Base-by-base conservation (phyloP, 176 grass and related monocot species). In the Cymbopogon citratus region DNA sequence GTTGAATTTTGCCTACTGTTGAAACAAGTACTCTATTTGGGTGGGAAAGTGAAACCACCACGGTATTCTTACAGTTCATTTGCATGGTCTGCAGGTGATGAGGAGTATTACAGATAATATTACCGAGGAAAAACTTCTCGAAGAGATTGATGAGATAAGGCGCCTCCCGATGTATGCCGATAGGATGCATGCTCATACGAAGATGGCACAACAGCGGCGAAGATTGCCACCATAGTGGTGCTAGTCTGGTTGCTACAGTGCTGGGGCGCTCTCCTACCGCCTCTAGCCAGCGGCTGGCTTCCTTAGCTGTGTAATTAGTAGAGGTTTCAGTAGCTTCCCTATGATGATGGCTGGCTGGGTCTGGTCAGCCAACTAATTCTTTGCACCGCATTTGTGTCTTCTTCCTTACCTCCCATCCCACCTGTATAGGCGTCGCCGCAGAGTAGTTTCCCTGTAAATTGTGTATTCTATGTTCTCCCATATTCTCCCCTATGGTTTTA, bases 41-140 rank as follows among this genome's bases (percentile, higher is more conserved):
- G 33, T 74, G 44, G 73, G 33, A 66, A 57, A 5, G 35, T 9
- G 21, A 39, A 25, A 25, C 16, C 57, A 51, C 3, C 49, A 6
- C 27, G 21, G 7, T 68, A 16, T 67, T 69, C 16, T 85, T 7
- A 84, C 40, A 23, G 28, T 34, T 73, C 61, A 34, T 52, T 24
- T 80, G 23, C 6, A 14, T 76, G 24, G 15, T 52, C 3, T 80
- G 6, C 28, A 97, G 91, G 94, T 97, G 10, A 91, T 97, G 91
- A 91, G 91, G 75, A 97, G 94, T 29, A 97, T 97, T 62, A 83
- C 88, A 9, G 91, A 97, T 74, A 97, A 97, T 35, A 97, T 93
- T 23, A 97, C 91, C 0, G 89, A 92, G 84, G 90, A 92, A 57
- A 91, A 92, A 60, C 93, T 96, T 78, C 80, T 96, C 11, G 63